Evolutionary conservation across 2,329 filamentous ascomycete genomes (phyloP).

Genomic region (Arthrobotrys sphaeroides): DNA sequence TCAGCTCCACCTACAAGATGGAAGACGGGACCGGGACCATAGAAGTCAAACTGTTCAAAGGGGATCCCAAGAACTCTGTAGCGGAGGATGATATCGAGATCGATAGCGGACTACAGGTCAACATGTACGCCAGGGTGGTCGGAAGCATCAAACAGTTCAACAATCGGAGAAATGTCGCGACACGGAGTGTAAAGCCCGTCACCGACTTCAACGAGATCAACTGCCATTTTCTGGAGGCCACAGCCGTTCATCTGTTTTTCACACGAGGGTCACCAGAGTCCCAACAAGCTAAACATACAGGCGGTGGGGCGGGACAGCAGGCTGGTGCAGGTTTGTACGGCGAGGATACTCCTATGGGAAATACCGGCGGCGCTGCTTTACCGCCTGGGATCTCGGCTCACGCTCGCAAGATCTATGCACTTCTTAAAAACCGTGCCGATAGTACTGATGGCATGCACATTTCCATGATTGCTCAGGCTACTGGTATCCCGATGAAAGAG

Average conservation of each 20-base stretch:
- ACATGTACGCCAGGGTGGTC: conserved; percentile 85
- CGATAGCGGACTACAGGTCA: conserved; percentile 71
- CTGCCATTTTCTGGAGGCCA: conserved; percentile 90
- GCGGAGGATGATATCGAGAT: conserved; percentile 59
- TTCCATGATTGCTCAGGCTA: conserved; percentile 75
- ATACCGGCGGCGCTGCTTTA: conserved; percentile 60
- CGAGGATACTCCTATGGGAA: conserved; percentile 57
- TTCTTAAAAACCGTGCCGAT: conserved; percentile 73
- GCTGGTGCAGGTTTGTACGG: conserved; percentile 55
- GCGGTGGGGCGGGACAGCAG: conserved; percentile 69
- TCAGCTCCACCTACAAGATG: conserved; percentile 89
- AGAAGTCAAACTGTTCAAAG: conserved; percentile 87
- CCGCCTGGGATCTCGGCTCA: conserved; percentile 66
- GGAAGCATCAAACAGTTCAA: conserved; percentile 85
- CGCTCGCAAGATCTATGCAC: conserved; percentile 76
- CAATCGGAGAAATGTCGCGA: conserved; percentile 81
- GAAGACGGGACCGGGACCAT: conserved; percentile 94
- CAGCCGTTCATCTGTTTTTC: conserved; percentile 85
- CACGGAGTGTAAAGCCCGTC: conserved; percentile 81
- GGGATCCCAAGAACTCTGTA: conserved; percentile 72
- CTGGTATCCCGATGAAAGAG: conserved; percentile 74
- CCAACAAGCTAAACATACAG: conserved; percentile 57
- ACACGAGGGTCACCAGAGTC: conserved; percentile 71
- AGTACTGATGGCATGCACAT: conserved; percentile 85
- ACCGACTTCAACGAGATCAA: conserved; percentile 90